Evolutionary conservation across 78 protist genomes (phyloP).

Genomic region (Dictyostelium discoideum): dicty_2.7 NC_007090.3:2808001-2808500

Average conservation of each 20-base stretch:
- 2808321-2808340: too few relatives aligned
- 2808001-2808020: background rate
- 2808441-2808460: background rate
- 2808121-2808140: too few relatives aligned
- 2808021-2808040: background rate
- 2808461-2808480: background rate
- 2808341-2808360: background rate
- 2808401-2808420: background rate
- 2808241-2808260: too few relatives aligned
- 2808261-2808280: too few relatives aligned
- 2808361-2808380: too few relatives aligned
- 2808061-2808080: background rate
- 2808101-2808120: too few relatives aligned
- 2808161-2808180: background rate
- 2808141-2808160: too few relatives aligned
- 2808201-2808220: background rate
- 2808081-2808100: background rate
- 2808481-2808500: background rate
- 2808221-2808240: too few relatives aligned
- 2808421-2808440: too few relatives aligned
- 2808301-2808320: too few relatives aligned
- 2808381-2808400: too few relatives aligned
- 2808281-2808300: too few relatives aligned
- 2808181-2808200: background rate
- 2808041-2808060: background rate